Base-by-base conservation (phyloP, 2,329 filamentous ascomycete species). In the Lecanosticta acicola region DNA sequence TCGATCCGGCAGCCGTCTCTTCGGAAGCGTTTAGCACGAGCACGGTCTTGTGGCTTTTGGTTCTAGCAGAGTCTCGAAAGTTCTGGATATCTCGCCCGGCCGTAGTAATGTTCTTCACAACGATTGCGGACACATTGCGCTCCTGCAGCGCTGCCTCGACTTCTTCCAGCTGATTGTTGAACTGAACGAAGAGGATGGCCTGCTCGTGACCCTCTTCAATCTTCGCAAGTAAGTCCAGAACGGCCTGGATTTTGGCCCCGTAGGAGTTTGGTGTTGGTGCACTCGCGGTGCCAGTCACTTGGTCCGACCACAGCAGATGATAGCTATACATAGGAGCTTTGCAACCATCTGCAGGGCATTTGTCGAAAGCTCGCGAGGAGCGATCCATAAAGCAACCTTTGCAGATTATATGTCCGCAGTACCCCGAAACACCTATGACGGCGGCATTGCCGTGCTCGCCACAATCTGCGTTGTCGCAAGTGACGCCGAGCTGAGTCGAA, bases 1-100 rank as follows among this genome's bases (percentile, higher is more conserved):
- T 85, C 2, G 53, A 55, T 3, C 82, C 82, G 24, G 81, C 74
- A 2, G 81, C 77, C 43, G 76, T 75, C 26, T 77, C 76, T 50
- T 73, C 72, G 1, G 71, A 72, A 2, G 80, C 66, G 46, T 79
- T 75, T 21, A 85, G 65, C 13, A 85, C 66, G 3, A 84, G 65
- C 1, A 80, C 76, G 41, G 72, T 76, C 35, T 61, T 58, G 7
- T 53, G 48, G 38, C 65, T 55, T 1, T 39, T n/a, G 1, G 29
- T 41, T 3, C 29, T 41, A 5, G 45, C 45, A 3, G 39, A 48
- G 3, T 56, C 46, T 4, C 46, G 45, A 48, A 65, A 65, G 2
- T 41, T 33, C 0, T 39, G 37, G 32, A 63, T 56, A 14, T 50
- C 50, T 1, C 33, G 5, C 10, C 53, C 56, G 4, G 59, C 59